Percentiles rank a stretch among this genome's conserved stretches.
Evolutionary conservation across 306 rosid genomes (phyloP).

Genomic region (Rosa rugosa): DNA sequence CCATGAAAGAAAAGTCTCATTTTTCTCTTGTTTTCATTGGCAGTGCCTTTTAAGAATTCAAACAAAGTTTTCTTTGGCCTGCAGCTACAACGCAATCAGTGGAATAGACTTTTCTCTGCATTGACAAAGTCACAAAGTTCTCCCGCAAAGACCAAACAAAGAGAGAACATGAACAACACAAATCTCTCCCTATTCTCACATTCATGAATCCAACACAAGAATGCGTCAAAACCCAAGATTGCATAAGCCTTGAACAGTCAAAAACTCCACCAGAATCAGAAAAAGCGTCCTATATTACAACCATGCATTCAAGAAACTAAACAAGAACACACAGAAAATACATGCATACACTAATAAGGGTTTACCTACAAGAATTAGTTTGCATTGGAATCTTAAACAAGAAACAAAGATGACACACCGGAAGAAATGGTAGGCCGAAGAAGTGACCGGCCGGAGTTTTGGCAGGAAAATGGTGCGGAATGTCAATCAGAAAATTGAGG

Average conservation of each 20-base stretch:
- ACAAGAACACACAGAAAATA: neutral
- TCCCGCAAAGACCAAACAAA: slow-evolving; percentile 25
- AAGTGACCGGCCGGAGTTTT: neutral
- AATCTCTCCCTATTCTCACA: neutral
- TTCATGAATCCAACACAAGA: neutral
- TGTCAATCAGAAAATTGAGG: neutral
- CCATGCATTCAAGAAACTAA: neutral
- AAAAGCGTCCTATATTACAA: neutral
- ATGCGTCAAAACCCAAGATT: slow-evolving; percentile 5
- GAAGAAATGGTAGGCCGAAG: neutral
- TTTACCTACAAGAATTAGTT: neutral
- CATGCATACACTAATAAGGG: neutral
- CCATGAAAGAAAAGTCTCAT: neutral
- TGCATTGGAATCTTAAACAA: neutral
- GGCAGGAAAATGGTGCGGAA: neutral
- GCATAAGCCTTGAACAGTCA: neutral
- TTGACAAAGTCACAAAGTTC: neutral
- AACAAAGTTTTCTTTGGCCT: neutral
- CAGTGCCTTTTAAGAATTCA: neutral
- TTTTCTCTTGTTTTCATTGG: neutral
- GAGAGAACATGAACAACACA: neutral
- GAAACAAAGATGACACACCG: neutral
- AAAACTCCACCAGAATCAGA: neutral
- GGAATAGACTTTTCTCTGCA: neutral
- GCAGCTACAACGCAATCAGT: neutral